These are phyloP conservation scores for Entomortierella chlamydospora DNA, from an alignment of 192 early-diverging fungal species.

Conservation along the genomic window DNA sequence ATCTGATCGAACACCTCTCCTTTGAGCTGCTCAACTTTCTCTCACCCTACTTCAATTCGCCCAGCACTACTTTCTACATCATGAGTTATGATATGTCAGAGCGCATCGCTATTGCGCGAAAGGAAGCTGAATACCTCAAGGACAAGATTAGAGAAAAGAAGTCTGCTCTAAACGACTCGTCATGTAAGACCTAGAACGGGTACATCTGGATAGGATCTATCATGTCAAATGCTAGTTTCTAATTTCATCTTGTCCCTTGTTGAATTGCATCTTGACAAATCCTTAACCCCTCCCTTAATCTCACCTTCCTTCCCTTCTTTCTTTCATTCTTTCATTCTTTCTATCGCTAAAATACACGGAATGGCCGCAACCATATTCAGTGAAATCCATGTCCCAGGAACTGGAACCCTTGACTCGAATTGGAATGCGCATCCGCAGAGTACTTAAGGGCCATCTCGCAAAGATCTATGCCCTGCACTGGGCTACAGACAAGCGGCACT, in stretches of 20 bases:
- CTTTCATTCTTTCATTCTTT: not conserved
- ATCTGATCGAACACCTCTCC: too few relatives aligned
- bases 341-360: not conserved
- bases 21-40: not conserved
- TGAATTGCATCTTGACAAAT: too few relatives aligned
- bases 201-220: not conserved
- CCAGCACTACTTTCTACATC: not conserved
- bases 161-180: constrained; percentile 95
- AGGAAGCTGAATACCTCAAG: constrained; percentile 96
- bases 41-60: not conserved
- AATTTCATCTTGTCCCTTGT: too few relatives aligned
- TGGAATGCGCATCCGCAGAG: constrained; percentile 95
- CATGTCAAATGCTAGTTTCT: too few relatives aligned
- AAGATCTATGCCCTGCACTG: constrained; percentile 99
- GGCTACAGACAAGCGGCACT: constrained; percentile 96
- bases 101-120: constrained; percentile 87
- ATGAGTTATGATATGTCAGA: constrained; percentile 82
- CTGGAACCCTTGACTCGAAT: constrained; percentile 93
- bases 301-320: too few relatives aligned
- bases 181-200: constrained; percentile 70
- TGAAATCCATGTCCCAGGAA: constrained; percentile 86
- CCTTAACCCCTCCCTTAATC: too few relatives aligned
- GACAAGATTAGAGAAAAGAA: constrained; percentile 95
- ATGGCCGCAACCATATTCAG: constrained; percentile 57
- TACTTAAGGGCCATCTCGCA: constrained; percentile 97